phyloP scores from a whole-genome alignment of 495 filamentous ascomycete genomes.

The Aspergillus coremiiformis region DNA sequence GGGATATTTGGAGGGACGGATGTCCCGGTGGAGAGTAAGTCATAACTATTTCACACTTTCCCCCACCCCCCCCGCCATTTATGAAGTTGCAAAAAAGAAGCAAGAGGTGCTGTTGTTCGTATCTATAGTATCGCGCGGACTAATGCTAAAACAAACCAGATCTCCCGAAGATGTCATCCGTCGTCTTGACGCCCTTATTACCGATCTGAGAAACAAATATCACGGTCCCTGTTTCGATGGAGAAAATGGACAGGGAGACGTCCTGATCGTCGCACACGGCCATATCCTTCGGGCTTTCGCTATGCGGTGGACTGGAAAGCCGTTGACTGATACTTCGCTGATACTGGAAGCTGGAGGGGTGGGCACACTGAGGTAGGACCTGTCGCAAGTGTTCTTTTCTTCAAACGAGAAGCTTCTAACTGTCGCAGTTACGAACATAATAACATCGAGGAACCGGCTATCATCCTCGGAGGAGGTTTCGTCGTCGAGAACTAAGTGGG shows the following conservation, averaged over 20 bases:
- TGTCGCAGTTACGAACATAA: slow-evolving; percentile 56
- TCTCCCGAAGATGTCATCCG: slow-evolving; percentile 58
- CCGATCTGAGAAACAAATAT: slow-evolving; percentile 57
- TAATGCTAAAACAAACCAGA: slow-evolving; percentile 24
- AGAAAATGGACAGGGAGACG: slow-evolving; percentile 45
- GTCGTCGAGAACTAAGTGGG: slow-evolving; percentile 30
- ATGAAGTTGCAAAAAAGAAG: neutral
- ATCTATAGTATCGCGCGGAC: neutral
- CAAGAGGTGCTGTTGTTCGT: neutral
- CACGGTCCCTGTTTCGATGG: slow-evolving; percentile 35
- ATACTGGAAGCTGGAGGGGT: slow-evolving; percentile 76
- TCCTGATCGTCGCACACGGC: slow-evolving; percentile 71
- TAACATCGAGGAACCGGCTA: slow-evolving; percentile 59
- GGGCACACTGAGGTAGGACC: slow-evolving; percentile 61
- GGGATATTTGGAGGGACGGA: slow-evolving; percentile 83
- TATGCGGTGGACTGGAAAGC: slow-evolving; percentile 74
- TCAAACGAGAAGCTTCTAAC: neutral
- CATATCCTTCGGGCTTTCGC: slow-evolving; percentile 86
- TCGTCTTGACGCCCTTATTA: slow-evolving; percentile 68
- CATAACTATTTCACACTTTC: neutral
- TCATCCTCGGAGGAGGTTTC: slow-evolving; percentile 52
- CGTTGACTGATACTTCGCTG: slow-evolving; percentile 47
- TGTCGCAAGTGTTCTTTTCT: neutral
- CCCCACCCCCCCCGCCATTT: too few species aligned
- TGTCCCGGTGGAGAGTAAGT: slow-evolving; percentile 62